phyloP scores from a whole-genome alignment of 2,329 filamentous ascomycete genomes.

The Penicillium sp. region DNA sequence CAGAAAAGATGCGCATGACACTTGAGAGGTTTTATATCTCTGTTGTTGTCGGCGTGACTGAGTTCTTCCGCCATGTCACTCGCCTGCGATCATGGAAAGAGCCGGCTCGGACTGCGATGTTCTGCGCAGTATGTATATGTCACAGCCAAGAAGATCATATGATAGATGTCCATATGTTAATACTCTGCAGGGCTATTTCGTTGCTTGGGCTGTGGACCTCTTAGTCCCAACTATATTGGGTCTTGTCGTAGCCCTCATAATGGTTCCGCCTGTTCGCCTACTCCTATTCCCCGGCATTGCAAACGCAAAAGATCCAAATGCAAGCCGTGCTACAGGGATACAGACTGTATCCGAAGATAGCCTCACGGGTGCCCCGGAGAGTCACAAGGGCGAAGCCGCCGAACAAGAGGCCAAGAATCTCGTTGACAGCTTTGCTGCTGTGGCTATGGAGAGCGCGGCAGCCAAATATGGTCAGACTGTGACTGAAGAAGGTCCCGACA shows the following conservation, averaged over 20 bases:
- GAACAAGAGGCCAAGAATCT: conserved; percentile 80
- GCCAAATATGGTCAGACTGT: conserved; percentile 71
- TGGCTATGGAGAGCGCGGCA: conserved; percentile 70
- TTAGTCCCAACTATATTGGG: conserved; percentile 58
- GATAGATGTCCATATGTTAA: background rate
- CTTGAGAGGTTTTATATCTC: conserved; percentile 79
- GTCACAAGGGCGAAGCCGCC: conserved; percentile 75
- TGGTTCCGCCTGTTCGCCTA: conserved; percentile 59
- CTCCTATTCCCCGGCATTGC: conserved; percentile 69
- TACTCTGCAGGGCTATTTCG: conserved; percentile 47
- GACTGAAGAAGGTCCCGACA: conserved; percentile 47
- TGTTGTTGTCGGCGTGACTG: conserved; percentile 64
- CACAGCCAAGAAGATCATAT: too few species aligned
- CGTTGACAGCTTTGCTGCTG: conserved; percentile 67
- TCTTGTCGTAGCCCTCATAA: conserved; percentile 62
- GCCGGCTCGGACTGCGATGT: conserved; percentile 61
- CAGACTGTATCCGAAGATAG: conserved; percentile 72
- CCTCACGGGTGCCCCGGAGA: conserved; percentile 73
- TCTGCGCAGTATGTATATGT: conserved; percentile 50
- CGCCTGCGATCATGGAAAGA: conserved; percentile 78
- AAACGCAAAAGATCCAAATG: conserved; percentile 58
- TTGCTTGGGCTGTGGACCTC: conserved; percentile 71
- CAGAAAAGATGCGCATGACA: conserved; percentile 74
- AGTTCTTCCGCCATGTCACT: conserved; percentile 67
- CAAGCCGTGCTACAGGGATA: conserved; percentile 55